Base-by-base conservation (phyloP, 352 stramenopile genomes). In the Globisporangium parvum region DNA sequence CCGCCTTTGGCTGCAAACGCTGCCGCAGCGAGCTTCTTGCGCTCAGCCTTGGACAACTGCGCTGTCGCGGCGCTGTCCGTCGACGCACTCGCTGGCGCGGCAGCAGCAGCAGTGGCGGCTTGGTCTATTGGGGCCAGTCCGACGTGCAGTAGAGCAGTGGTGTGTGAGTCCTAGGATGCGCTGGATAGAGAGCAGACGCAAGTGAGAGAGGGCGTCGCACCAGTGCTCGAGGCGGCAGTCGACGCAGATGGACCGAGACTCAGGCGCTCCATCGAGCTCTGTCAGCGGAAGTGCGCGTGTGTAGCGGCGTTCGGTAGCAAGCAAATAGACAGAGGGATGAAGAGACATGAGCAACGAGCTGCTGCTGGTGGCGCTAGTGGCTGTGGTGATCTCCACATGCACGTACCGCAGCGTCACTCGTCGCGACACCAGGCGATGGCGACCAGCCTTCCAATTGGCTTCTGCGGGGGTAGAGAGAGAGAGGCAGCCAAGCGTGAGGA, bases 11-110 rank as follows among this genome's bases (percentile, higher is more conserved):
- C 71, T 9, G 55, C 55, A 51, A 90, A 90, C 24, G 71, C 75
- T 49, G 87, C 80, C 18, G 76, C 77, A 26, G 80, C 79, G 40
- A 85, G 62, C 51, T 85, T 84, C 71, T 88, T 88, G 62, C 75
- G 73, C 57, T 88, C 78, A 0, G 73, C 78, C 54, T 88, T 88
- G 35, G 60, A 77, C 8, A 87, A 46, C 51, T 73, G 63, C 61
- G 60, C 55, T 26, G 72, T 59, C 2, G 48, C 18, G 39, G 40
- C 42, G 4, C 20, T 24, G 0, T 24, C 20, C 18, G 11, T n/a
- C 12, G 39, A n/a, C 17, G 39, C 39, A n/a, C 12, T 44, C 17
- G 40, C 40, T 46, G 40, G 17, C 12, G n/a, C 0, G 23, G 40
- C 6, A 23, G n/a, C 6, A 46, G 40, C 40, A 18, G 17, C 1